phyloP scores from a whole-genome alignment of 176 grass and related monocot genomes.

The Eleusine coracana region DNA sequence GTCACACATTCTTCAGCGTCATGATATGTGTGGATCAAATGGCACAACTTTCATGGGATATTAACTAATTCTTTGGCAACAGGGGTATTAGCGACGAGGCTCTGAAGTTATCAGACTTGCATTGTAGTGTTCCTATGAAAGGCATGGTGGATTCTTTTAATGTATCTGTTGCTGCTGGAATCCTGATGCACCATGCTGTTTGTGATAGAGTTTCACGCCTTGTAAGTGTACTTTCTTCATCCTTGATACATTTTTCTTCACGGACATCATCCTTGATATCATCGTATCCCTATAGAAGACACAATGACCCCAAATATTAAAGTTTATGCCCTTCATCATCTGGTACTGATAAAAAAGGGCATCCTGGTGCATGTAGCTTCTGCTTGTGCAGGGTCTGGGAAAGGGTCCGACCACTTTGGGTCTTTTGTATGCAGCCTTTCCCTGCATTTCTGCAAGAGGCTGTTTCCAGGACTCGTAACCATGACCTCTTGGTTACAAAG shows the following conservation, averaged over 20 bases:
- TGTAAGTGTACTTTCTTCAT: slow-evolving; percentile 54
- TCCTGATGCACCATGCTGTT: slow-evolving; percentile 97
- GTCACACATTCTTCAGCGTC: slow-evolving; percentile 8
- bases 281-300: slow-evolving; percentile 18
- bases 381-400: too few species aligned
- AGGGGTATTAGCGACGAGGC: slow-evolving; percentile 92
- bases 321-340: not conserved
- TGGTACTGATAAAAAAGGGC: not conserved
- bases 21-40: not conserved
- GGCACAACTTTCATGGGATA: slow-evolving; percentile 29
- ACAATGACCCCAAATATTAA: slow-evolving; percentile 11
- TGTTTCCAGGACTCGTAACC: too few species aligned
- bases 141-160: slow-evolving; percentile 99
- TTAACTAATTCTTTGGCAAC: slow-evolving; percentile 29
- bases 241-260: not conserved
- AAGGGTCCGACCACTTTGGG: too few species aligned
- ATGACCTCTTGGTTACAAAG: too few species aligned
- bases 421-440: too few species aligned
- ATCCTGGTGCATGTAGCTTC: too few species aligned
- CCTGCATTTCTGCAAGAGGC: not conserved
- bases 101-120: slow-evolving; percentile 71
- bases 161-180: slow-evolving; percentile 96
- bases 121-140: slow-evolving; percentile 96
- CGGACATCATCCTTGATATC: too few species aligned
- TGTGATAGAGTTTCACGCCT: slow-evolving; percentile 79